Conservation (phyloP, 768 basidiomycete genomes). For the Auricularia sp. region DNA sequence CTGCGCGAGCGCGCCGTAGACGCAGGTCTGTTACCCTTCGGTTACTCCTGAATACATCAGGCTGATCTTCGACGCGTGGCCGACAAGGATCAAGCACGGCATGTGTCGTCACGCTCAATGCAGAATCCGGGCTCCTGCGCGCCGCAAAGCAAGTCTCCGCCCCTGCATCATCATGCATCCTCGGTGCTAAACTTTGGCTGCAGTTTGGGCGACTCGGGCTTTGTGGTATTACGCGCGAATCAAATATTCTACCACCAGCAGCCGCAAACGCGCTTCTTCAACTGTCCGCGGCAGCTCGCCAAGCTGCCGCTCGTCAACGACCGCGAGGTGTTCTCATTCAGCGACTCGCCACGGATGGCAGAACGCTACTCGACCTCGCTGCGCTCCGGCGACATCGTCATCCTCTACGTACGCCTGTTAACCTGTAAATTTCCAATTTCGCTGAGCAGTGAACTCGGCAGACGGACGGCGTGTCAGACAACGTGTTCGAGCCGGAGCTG, state of each 20-base stretch:
- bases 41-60: not conserved
- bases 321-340: conserved; percentile 15
- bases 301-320: conserved; percentile 22
- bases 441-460: conserved; percentile 13
- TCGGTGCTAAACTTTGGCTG: not conserved
- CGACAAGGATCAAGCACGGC: conserved; percentile 73
- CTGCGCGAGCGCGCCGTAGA: conserved; percentile 48
- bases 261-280: conserved; percentile 37
- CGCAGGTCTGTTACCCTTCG: conserved; percentile 16
- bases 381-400: conserved; percentile 43
- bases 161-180: conserved; percentile 19
- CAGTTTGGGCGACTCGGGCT: conserved; percentile 19
- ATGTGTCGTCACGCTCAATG: conserved; percentile 52
- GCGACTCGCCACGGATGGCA: conserved; percentile 34
- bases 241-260: conserved; percentile 17
- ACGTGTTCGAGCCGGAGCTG: conserved; percentile 59
- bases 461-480: conserved; percentile 50
- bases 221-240: conserved; percentile 14
- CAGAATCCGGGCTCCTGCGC: conserved; percentile 62
- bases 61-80: conserved; percentile 13
- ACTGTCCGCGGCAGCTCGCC: conserved; percentile 34
- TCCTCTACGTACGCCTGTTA: conserved; percentile 33
- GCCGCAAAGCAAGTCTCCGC: conserved; percentile 56
- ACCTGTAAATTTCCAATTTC: not conserved
- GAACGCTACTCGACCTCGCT: conserved; percentile 37